Conservation (phyloP, 192 early-diverging fungal genomes). For the Backusella tarrabulga region DNA sequence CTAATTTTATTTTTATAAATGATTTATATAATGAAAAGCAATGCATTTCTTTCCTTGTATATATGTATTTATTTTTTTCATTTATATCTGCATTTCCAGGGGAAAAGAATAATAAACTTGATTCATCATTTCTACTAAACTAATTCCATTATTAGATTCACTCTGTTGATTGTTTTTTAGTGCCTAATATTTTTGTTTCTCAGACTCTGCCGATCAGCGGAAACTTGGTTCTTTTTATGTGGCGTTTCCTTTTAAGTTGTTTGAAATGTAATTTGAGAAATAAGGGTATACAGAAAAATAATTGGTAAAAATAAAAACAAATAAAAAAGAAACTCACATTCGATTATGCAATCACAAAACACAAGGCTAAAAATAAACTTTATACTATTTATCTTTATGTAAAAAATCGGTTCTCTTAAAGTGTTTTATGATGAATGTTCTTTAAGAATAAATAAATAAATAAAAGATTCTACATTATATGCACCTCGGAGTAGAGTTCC, state of each 20-base stretch:
- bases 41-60: background rate
- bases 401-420: background rate
- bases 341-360: background rate
- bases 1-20: background rate
- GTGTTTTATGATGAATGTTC: background rate
- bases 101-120: background rate
- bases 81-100: background rate
- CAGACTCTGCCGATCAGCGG: background rate
- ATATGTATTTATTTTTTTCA: background rate
- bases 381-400: too few relatives aligned
- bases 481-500: background rate
- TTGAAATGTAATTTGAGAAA: conserved; percentile 5
- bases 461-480: background rate
- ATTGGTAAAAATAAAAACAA: background rate
- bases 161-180: background rate
- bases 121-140: background rate
- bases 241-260: background rate
- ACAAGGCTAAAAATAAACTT: background rate
- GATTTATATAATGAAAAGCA: background rate
- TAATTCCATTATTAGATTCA: background rate
- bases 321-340: background rate
- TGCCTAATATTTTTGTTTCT: background rate
- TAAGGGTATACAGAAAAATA: background rate
- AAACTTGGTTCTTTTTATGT: background rate
- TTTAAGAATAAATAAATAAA: background rate